These are phyloP conservation scores for Saprolegnia diclina DNA, from an alignment of 352 stramenopile species.

Conservation along the genomic window DNA sequence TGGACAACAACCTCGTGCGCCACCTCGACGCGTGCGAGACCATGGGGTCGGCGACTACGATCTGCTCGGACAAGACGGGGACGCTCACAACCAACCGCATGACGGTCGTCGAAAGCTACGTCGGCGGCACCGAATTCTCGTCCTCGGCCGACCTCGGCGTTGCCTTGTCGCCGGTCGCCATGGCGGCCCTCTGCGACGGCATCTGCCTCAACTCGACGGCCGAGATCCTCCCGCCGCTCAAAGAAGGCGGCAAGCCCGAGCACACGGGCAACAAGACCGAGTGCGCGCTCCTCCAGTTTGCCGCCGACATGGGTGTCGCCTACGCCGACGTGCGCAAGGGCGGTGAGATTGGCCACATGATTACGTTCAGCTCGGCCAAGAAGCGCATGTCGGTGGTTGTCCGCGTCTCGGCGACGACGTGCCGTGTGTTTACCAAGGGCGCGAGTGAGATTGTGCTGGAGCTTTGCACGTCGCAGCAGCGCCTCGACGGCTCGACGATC, in stretches of 20 bases:
- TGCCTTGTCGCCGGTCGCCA: not conserved
- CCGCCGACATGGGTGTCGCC: conserved; percentile 32
- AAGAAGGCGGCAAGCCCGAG: conserved; percentile 20
- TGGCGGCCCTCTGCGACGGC: conserved; percentile 49
- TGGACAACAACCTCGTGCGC: conserved; percentile 94
- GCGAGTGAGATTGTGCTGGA: conserved; percentile 55
- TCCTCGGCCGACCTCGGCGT: not conserved
- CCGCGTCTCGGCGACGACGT: conserved; percentile 23
- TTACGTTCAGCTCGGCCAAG: conserved; percentile 87
- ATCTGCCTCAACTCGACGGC: conserved; percentile 86
- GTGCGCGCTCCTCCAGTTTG: conserved; percentile 41
- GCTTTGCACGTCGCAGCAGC: conserved; percentile 33
- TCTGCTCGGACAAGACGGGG: conserved; percentile 95
- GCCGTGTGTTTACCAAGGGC: conserved; percentile 43
- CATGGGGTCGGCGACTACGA: conserved; percentile 95
- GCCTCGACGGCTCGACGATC: conserved; percentile 25
- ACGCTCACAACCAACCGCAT: conserved; percentile 95
- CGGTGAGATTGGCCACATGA: conserved; percentile 33
- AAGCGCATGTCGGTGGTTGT: conserved; percentile 93
- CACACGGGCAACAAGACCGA: conserved; percentile 46
- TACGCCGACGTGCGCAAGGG: conserved; percentile 34
- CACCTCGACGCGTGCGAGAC: conserved; percentile 95
- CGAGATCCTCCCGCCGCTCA: conserved; percentile 40
- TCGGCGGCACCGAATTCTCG: conserved; percentile 32
- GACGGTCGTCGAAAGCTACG: conserved; percentile 83